phyloP scores from a whole-genome alignment of 164 flowering plant species.

The Kingdonia uniflora region DNA sequence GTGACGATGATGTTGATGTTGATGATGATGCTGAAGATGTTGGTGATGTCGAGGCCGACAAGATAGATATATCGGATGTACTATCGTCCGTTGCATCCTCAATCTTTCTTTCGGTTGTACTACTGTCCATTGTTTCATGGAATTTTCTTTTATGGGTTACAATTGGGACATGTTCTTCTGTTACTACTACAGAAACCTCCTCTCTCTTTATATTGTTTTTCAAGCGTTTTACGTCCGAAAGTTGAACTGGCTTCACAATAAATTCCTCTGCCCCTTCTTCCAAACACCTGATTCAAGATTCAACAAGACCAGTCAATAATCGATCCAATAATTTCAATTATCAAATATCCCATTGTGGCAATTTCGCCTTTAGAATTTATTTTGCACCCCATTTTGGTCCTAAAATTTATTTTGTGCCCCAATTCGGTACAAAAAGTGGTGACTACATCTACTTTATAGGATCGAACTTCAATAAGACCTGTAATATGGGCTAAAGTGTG shows the following conservation, averaged over 20 bases:
- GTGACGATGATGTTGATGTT: conserved; percentile 12
- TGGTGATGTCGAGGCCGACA: conserved; percentile 9
- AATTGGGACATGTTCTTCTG: neutral
- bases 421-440: too few relatives aligned
- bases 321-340: too few relatives aligned
- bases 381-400: too few relatives aligned
- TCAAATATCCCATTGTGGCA: too few relatives aligned
- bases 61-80: conserved; percentile 4
- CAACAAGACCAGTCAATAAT: too few relatives aligned
- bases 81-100: conserved; percentile 1
- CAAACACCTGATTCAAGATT: conserved; percentile 52
- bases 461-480: too few relatives aligned
- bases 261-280: conserved; percentile 93
- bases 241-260: conserved; percentile 73
- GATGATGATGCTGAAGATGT: conserved; percentile 9
- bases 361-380: too few relatives aligned
- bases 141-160: conserved; percentile 2
- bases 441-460: too few relatives aligned
- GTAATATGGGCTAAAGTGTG: neutral
- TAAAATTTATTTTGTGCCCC: too few relatives aligned
- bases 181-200: conserved; percentile 15
- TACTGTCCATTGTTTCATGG: neutral
- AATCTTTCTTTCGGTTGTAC: conserved; percentile 1
- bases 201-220: conserved; percentile 36
- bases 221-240: conserved; percentile 63